Conservation (phyloP, 108 stramenopile species). For the Nitzschia putrida region DNA sequence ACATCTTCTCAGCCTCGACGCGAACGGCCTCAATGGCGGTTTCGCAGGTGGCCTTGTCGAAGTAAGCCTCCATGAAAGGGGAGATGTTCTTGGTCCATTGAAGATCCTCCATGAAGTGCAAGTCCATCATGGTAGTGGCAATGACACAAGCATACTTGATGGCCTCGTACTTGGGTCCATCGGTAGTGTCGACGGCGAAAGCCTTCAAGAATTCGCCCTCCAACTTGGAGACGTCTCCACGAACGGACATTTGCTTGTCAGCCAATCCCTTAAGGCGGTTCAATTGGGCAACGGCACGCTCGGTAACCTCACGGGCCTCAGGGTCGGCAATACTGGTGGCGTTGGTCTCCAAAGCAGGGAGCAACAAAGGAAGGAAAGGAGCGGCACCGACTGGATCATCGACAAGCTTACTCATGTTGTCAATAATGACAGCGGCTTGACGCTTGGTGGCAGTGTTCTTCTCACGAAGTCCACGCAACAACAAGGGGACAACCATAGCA, state of each 20-base stretch:
- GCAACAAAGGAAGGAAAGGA: slow-evolving; percentile 93
- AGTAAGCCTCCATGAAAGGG: slow-evolving; percentile 54
- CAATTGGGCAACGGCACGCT: slow-evolving; percentile 84
- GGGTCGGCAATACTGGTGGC: slow-evolving; percentile 95
- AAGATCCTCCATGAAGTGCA: slow-evolving; percentile 86
- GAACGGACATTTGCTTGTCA: slow-evolving; percentile 76
- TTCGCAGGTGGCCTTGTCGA: slow-evolving; percentile 62
- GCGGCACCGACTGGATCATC: slow-evolving; percentile 94
- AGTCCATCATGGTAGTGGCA: slow-evolving; percentile 90
- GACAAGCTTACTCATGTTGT: slow-evolving; percentile 98
- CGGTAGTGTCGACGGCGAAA: slow-evolving; percentile 50
- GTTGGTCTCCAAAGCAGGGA: slow-evolving; percentile 94
- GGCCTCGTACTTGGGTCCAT: slow-evolving; percentile 51
- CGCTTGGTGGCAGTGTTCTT: slow-evolving; percentile 92
- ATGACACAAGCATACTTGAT: slow-evolving; percentile 72
- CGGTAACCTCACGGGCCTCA: slow-evolving; percentile 90
- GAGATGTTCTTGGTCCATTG: slow-evolving; percentile 88
- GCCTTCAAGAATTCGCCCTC: slow-evolving; percentile 67
- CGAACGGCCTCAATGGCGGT: slow-evolving; percentile 82
- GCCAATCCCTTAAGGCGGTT: slow-evolving; percentile 82
- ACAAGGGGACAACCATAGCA: slow-evolving; percentile 98
- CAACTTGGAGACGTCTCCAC: slow-evolving; percentile 85
- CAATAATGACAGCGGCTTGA: slow-evolving; percentile 97
- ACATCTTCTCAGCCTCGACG: slow-evolving; percentile 81
- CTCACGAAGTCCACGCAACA: slow-evolving; percentile 94